Conservation (phyloP, 371 early-diverging fungal species). For the Rhizopus sp. region DNA sequence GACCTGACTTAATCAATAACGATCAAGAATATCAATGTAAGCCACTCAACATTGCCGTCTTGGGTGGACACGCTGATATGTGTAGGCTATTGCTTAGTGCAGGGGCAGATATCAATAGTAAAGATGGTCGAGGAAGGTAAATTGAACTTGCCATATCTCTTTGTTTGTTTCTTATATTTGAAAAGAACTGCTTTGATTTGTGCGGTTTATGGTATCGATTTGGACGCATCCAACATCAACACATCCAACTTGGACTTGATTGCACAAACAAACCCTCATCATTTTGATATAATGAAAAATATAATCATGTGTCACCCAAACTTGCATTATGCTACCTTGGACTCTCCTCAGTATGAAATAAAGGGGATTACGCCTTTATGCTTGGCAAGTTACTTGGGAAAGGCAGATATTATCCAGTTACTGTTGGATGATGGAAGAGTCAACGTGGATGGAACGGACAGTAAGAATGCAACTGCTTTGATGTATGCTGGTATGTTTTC, state of each 20-base stretch:
- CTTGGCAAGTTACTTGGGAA: conserved; percentile 73
- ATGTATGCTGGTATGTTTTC: conserved; percentile 73
- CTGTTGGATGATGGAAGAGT: conserved; percentile 67
- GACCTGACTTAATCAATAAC: conserved; percentile 33
- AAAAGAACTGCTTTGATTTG: conserved; percentile 59
- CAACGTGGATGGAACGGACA: conserved; percentile 68
- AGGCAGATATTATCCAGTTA: conserved; percentile 59
- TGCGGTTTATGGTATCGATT: conserved; percentile 62
- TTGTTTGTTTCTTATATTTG: not conserved
- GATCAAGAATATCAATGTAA: conserved; percentile 56
- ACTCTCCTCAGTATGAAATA: conserved; percentile 67
- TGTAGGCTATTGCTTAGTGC: conserved; percentile 57
- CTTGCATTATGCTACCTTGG: conserved; percentile 54
- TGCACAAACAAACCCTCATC: conserved; percentile 55
- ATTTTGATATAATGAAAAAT: conserved; percentile 60
- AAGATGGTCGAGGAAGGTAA: conserved; percentile 74
- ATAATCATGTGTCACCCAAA: conserved; percentile 60
- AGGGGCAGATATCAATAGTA: conserved; percentile 65
- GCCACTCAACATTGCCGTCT: conserved; percentile 70
- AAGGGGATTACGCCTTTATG: conserved; percentile 78
- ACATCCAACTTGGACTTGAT: conserved; percentile 62
- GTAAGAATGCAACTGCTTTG: conserved; percentile 74
- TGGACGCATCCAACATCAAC: conserved; percentile 56
- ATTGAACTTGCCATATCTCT: not conserved
- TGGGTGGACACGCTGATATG: conserved; percentile 67